Conservation (phyloP, 306 rosid species). For the Vachellia pachyceras region DNA sequence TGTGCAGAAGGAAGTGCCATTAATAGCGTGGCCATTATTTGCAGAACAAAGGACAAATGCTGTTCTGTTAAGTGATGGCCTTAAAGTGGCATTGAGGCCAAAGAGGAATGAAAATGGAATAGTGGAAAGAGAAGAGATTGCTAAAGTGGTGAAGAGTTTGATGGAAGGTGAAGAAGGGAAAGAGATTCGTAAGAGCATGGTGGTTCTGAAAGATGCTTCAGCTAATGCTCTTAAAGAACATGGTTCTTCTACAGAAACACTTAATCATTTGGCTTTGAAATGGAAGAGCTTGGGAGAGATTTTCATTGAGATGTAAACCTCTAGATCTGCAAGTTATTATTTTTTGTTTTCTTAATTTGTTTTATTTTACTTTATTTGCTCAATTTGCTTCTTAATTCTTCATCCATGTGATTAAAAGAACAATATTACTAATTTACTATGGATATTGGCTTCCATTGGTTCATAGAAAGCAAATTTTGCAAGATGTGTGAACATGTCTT, state of each 20-base stretch:
- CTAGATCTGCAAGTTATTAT: too few relatives aligned
- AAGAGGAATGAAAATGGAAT: constrained; percentile 26
- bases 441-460: too few relatives aligned
- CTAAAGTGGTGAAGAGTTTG: not conserved
- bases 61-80: constrained; percentile 13
- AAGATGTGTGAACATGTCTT: too few relatives aligned
- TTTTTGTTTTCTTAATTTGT: too few relatives aligned
- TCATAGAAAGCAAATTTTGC: too few relatives aligned
- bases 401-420: not conserved
- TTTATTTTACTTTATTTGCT: too few relatives aligned
- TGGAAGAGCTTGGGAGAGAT: constrained; percentile 13
- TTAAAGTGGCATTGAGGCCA: constrained; percentile 42
- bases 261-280: constrained; percentile 38
- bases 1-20: constrained; percentile 30
- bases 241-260: constrained; percentile 42
- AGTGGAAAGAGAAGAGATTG: constrained; percentile 33
- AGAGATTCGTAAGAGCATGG: not conserved
- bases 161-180: constrained; percentile 35
- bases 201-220: constrained; percentile 24
- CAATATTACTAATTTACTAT: not conserved
- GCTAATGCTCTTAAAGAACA: constrained; percentile 12
- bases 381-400: not conserved
- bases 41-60: constrained; percentile 44
- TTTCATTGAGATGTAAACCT: too few relatives aligned
- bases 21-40: constrained; percentile 41